Evolutionary conservation across 2,329 filamentous ascomycete species (phyloP).

Genomic region (Talaromyces sp.): DNA sequence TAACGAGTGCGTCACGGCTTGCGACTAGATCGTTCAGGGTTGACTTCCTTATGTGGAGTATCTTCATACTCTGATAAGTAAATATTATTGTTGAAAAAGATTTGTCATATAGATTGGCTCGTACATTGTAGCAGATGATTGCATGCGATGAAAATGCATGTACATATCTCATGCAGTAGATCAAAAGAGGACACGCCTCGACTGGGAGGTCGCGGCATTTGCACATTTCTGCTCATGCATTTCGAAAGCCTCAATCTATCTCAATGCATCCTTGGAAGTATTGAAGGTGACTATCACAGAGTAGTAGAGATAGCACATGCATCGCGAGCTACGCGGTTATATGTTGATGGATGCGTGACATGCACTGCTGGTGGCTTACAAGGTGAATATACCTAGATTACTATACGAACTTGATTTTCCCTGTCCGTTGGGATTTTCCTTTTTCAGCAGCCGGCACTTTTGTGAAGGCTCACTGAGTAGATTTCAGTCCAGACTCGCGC

Average conservation of each 20-base stretch:
- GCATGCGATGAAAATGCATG: background rate
- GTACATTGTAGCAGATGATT: too few relatives aligned
- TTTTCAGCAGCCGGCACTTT: conserved; percentile 5
- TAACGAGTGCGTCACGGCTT: background rate
- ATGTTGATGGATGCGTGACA: background rate
- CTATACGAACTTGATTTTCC: conserved; percentile 10
- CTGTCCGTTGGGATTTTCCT: background rate
- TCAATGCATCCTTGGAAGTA: background rate
- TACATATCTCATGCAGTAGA: background rate
- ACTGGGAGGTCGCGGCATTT: background rate
- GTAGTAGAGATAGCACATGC: background rate
- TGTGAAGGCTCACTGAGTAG: background rate
- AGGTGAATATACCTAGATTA: background rate
- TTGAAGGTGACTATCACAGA: background rate
- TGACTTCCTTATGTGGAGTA: background rate
- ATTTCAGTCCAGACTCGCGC: too few relatives aligned
- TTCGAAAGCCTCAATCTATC: background rate
- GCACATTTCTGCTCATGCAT: background rate
- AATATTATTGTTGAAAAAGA: background rate
- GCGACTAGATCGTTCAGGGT: background rate
- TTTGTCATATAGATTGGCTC: too few relatives aligned
- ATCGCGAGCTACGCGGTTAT: background rate
- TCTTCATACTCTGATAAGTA: background rate
- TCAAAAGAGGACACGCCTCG: background rate
- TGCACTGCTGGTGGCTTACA: background rate